Conservation (phyloP, 1,284 basidiomycete genomes). For the Cystobasidium sp. region DNA sequence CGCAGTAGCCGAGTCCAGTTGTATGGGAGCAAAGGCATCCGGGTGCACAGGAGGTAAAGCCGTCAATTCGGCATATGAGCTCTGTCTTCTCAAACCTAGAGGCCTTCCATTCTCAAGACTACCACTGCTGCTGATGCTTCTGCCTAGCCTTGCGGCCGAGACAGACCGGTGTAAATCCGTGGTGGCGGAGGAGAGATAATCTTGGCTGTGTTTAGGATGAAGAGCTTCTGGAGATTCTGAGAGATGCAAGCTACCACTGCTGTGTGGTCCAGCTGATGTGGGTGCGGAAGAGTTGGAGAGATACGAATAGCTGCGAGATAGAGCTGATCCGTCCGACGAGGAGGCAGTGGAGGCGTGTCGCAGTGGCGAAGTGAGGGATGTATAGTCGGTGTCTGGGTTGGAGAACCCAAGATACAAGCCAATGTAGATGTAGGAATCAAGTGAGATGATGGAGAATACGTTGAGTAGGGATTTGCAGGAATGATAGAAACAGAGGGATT, state of each 20-base stretch:
- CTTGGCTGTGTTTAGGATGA: background rate
- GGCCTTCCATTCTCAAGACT: background rate
- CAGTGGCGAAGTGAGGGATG: constrained; percentile 19
- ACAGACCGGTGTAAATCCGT: background rate
- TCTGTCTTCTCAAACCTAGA: background rate
- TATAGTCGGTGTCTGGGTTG: constrained; percentile 2
- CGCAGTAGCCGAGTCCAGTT: constrained; percentile 10
- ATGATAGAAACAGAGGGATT: background rate
- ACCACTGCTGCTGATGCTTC: background rate
- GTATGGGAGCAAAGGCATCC: constrained; percentile 23
- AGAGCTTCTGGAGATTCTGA: constrained; percentile 11
- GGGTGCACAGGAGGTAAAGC: constrained; percentile 13
- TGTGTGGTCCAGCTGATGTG: constrained; percentile 7
- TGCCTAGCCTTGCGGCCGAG: background rate
- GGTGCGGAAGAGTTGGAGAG: constrained; percentile 1
- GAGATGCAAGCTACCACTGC: background rate
- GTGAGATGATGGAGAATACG: background rate
- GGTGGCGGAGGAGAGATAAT: background rate
- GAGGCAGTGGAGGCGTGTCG: constrained; percentile 7
- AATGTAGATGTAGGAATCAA: background rate
- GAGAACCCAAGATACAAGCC: background rate
- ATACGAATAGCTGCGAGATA: background rate
- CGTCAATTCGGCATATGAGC: constrained; percentile 14
- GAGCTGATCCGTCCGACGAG: constrained; percentile 20
- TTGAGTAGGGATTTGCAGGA: background rate